Conservation (phyloP, 2,329 filamentous ascomycete species). For the Exophiala oligosperma region DNA sequence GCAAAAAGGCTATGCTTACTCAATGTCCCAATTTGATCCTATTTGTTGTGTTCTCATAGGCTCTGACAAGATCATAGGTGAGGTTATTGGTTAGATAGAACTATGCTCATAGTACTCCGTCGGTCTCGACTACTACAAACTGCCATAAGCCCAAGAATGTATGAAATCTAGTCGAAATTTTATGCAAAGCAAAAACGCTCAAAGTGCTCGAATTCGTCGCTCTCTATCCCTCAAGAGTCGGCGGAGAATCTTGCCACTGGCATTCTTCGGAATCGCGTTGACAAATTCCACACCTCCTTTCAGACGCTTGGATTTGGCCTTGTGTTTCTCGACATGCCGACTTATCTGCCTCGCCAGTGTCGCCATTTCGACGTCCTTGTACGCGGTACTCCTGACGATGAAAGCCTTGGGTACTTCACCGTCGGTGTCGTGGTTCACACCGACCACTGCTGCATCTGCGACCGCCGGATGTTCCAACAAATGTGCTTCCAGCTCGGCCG, state of each 20-base stretch:
- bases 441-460: conserved; percentile 76
- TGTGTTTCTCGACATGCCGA: conserved; percentile 60
- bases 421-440: conserved; percentile 62
- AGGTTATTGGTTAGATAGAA: too few species aligned
- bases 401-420: conserved; percentile 65
- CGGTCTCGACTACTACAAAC: too few species aligned
- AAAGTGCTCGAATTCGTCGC: conserved; percentile 38
- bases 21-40: too few species aligned
- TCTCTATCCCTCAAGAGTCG: conserved; percentile 71
- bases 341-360: conserved; percentile 51
- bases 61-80: too few species aligned
- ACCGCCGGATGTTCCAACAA: conserved; percentile 72
- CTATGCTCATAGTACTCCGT: too few species aligned
- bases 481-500: conserved; percentile 78
- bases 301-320: conserved; percentile 62
- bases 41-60: too few species aligned
- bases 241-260: conserved; percentile 62
- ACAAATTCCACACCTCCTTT: conserved; percentile 60
- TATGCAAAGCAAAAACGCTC: not conserved
- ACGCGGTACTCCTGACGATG: conserved; percentile 57
- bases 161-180: too few species aligned
- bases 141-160: too few species aligned
- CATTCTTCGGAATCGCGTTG: conserved; percentile 59
- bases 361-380: conserved; percentile 51
- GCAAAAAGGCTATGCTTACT: too few species aligned